Percentiles rank a stretch among this genome's conserved stretches.
Conservation (phyloP, 2,329 filamentous ascomycete genomes). For the Aspergillus aculeatinus region DNA sequence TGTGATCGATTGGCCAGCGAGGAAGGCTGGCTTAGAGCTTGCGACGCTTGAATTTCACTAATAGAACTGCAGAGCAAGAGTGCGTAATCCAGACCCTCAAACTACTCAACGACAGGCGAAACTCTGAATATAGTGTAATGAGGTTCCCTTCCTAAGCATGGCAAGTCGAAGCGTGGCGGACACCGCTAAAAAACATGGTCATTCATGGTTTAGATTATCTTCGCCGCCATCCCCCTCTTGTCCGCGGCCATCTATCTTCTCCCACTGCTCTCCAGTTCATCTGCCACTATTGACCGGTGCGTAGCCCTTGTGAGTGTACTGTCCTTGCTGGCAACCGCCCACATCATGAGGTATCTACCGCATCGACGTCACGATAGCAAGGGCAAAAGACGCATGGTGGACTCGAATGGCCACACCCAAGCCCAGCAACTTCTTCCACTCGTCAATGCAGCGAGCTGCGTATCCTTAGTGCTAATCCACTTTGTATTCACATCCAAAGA, state of each 20-base stretch:
- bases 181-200: conserved; percentile 1
- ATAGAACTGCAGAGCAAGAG: conserved; percentile 40
- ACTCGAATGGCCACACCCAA: conserved; percentile 20
- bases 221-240: conserved; percentile 39
- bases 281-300: conserved; percentile 22
- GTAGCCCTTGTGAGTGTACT: conserved; percentile 33
- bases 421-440: conserved; percentile 26
- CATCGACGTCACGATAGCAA: conserved; percentile 28
- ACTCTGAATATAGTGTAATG: conserved; percentile 43
- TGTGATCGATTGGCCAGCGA: neutral
- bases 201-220: conserved; percentile 27
- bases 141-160: neutral
- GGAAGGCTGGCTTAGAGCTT: neutral
- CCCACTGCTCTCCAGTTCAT: conserved; percentile 26
- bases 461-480: conserved; percentile 31
- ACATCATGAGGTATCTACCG: conserved; percentile 36
- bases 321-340: conserved; percentile 41
- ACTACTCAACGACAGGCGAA: conserved; percentile 38
- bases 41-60: conserved; percentile 1
- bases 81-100: conserved; percentile 39
- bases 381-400: conserved; percentile 28
- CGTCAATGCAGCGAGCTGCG: conserved; percentile 31
- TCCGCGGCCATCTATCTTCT: conserved; percentile 34
- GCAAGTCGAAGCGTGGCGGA: neutral
- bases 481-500: conserved; percentile 17